Conservation (phyloP, 2,329 filamentous ascomycete species). For the Delphinella strobiligena region DNA sequence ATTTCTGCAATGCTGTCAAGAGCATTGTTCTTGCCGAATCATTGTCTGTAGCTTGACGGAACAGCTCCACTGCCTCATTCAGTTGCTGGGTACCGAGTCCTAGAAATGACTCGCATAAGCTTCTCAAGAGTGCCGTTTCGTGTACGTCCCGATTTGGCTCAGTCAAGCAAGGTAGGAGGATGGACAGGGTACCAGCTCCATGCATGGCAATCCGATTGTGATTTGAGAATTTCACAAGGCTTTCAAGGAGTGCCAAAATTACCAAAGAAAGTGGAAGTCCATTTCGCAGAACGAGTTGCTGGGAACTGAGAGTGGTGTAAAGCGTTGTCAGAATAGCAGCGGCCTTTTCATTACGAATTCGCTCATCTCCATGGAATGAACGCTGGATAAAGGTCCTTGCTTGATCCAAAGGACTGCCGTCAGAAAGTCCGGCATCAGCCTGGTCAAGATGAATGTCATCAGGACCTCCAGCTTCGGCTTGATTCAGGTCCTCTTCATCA, state of each 20-base stretch:
- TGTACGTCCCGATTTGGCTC: not conserved
- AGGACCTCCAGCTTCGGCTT: no score
- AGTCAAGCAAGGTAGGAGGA: slow-evolving; percentile 6
- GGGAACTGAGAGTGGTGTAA: not conserved
- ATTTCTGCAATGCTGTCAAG: slow-evolving; percentile 59
- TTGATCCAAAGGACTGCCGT: not conserved
- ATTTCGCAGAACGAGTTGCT: not conserved
- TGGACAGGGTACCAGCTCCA: slow-evolving; percentile 6
- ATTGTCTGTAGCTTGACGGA: slow-evolving; percentile 41
- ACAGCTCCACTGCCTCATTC: slow-evolving; percentile 72
- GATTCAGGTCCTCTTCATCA: no score
- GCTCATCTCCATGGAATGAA: not conserved
- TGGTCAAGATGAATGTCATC: no score
- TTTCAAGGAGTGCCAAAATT: slow-evolving; percentile 3
- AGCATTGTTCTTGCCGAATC: slow-evolving; percentile 53
- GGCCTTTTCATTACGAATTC: not conserved
- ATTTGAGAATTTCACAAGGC: slow-evolving; percentile 2
- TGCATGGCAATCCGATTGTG: slow-evolving; percentile 7
- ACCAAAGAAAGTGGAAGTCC: not conserved
- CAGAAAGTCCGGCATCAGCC: no score
- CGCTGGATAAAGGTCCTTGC: not conserved
- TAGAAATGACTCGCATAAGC: slow-evolving; percentile 59
- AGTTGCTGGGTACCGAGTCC: slow-evolving; percentile 65
- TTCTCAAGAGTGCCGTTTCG: slow-evolving; percentile 36
- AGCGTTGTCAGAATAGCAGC: slow-evolving; percentile 2